Evolutionary conservation across 73 alveolate species (phyloP).

Genomic region (Paramecium tetraurelia): DNA sequence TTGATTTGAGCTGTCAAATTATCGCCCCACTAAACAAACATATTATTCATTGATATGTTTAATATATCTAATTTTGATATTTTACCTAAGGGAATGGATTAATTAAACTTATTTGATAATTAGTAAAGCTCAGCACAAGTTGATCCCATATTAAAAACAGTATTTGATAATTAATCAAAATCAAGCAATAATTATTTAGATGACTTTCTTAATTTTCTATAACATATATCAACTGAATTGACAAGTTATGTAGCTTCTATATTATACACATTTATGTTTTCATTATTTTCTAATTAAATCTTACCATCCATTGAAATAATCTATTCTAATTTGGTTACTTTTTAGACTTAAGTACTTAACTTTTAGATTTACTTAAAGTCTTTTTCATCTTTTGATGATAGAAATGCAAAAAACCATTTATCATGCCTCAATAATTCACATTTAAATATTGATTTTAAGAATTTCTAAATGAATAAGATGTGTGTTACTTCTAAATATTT

Average conservation of each 20-base stretch:
- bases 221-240: neutral
- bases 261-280: neutral
- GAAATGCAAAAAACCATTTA: constrained; percentile 40
- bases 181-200: constrained; percentile 22
- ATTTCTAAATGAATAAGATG: neutral
- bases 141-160: constrained; percentile 30
- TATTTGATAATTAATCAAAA: constrained; percentile 40
- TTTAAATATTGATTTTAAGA: neutral
- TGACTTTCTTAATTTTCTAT: neutral
- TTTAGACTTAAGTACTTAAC: neutral
- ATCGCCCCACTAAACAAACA: constrained; percentile 45
- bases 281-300: constrained; percentile 8
- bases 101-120: constrained; percentile 10
- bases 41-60: neutral
- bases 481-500: constrained; percentile 11
- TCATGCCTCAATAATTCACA: constrained; percentile 17
- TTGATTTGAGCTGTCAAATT: neutral
- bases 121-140: constrained; percentile 5
- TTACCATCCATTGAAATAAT: neutral
- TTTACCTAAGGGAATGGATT: neutral
- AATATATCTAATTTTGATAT: neutral
- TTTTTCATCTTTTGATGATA: constrained; percentile 19
- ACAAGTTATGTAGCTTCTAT: neutral
- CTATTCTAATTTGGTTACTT: constrained; percentile 8
- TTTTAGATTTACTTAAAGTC: constrained; percentile 6